Evolutionary conservation across 768 basidiomycete species (phyloP).

Genomic region (Leucosporidium yakuticum): DNA sequence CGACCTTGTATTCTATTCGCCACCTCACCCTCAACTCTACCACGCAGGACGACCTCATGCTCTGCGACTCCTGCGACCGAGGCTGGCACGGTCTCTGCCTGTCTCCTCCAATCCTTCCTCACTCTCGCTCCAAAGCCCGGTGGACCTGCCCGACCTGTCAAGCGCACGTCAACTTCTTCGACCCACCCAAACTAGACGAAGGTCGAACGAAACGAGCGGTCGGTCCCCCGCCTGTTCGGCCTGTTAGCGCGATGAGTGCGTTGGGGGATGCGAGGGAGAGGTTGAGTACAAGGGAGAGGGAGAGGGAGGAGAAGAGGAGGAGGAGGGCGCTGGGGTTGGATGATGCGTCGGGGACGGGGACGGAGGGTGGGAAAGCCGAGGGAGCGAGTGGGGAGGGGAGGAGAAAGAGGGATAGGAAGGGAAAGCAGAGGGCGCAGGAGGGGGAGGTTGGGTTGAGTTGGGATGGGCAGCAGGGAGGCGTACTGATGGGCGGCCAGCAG

Average conservation of each 20-base stretch:
- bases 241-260: neutral
- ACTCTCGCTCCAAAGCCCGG: conserved; percentile 56
- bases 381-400: neutral
- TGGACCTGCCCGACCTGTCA: conserved; percentile 44
- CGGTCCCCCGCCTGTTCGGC: conserved; percentile 8
- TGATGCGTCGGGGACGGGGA: neutral
- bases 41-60: conserved; percentile 66
- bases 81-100: conserved; percentile 84
- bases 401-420: conserved; percentile 9
- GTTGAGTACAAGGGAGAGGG: conserved; percentile 21
- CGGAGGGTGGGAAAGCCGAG: no score
- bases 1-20: neutral
- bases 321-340: neutral
- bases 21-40: neutral
- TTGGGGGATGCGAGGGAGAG: conserved; percentile 3
- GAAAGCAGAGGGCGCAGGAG: neutral
- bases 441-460: neutral
- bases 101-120: conserved; percentile 60
- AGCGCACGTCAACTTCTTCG: conserved; percentile 7
- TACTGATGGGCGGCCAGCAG: no score
- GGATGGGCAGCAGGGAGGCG: no score
- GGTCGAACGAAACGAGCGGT: conserved; percentile 1
- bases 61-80: conserved; percentile 93
- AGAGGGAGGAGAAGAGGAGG: conserved; percentile 35
- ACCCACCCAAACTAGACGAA: neutral